Conservation (phyloP, 164 flowering plant species). For the Kalanchoe fedtschenkoi region DNA sequence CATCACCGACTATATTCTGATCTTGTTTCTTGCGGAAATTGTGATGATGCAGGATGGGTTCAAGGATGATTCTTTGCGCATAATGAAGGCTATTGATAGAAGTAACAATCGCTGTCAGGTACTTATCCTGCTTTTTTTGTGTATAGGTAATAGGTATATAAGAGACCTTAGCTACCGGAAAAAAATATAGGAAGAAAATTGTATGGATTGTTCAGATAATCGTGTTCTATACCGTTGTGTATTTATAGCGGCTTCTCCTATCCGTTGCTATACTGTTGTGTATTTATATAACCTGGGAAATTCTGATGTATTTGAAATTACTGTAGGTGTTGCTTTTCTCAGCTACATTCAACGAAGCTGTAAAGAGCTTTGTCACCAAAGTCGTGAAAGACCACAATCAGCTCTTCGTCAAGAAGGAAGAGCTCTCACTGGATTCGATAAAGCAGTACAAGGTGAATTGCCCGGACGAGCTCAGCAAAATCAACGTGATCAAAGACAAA, state of each 20-base stretch:
- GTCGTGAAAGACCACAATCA: conserved; percentile 63
- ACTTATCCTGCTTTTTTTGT: not conserved
- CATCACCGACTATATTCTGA: not conserved
- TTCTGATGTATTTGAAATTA: not conserved
- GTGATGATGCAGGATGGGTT: conserved; percentile 69
- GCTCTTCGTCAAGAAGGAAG: conserved; percentile 89
- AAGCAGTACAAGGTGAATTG: conserved; percentile 88
- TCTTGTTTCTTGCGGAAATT: not conserved
- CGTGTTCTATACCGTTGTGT: not conserved
- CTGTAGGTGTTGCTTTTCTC: conserved; percentile 83
- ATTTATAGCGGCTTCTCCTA: not conserved
- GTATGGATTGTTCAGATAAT: not conserved
- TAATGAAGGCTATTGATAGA: conserved; percentile 64
- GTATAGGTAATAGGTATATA: not conserved
- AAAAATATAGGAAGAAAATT: not conserved
- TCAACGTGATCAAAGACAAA: conserved; percentile 51
- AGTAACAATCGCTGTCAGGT: conserved; percentile 65
- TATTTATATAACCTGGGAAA: not conserved
- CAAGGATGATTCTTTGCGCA: conserved; percentile 76
- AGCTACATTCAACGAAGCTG: conserved; percentile 81
- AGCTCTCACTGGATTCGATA: conserved; percentile 65
- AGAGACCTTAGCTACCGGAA: not conserved
- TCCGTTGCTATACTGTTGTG: not conserved
- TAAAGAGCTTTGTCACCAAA: conserved; percentile 61
- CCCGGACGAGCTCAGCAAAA: conserved; percentile 65